Percentiles rank a stretch among this genome's conserved stretches.
phyloP scores from a whole-genome alignment of 306 rosid species.

The Lupinus albus region DNA sequence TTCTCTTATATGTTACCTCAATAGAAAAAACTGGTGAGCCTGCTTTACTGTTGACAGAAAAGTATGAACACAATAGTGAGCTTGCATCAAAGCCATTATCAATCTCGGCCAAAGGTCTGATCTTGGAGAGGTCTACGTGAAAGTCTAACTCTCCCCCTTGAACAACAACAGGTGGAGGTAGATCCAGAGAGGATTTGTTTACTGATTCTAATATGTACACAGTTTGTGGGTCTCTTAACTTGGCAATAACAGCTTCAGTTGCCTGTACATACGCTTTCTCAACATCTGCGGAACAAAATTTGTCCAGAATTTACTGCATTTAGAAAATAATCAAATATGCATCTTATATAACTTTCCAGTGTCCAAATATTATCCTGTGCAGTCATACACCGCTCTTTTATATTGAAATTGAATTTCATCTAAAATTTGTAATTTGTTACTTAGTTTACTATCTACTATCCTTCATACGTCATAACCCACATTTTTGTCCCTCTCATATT shows the following conservation, averaged over 20 bases:
- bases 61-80: slow-evolving; percentile 57
- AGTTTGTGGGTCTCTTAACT: slow-evolving; percentile 63
- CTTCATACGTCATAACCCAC: background rate
- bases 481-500: background rate
- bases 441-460: slow-evolving; percentile 23
- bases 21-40: slow-evolving; percentile 44
- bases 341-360: background rate
- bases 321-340: slow-evolving; percentile 30
- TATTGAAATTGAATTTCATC: background rate
- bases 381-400: slow-evolving; percentile 16
- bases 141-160: slow-evolving; percentile 69
- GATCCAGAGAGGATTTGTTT: slow-evolving; percentile 51
- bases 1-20: slow-evolving; percentile 58
- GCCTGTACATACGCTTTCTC: slow-evolving; percentile 58
- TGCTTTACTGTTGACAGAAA: slow-evolving; percentile 52
- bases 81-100: slow-evolving; percentile 47
- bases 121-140: slow-evolving; percentile 47
- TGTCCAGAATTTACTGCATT: slow-evolving; percentile 25
- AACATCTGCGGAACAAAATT: slow-evolving; percentile 53
- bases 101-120: slow-evolving; percentile 45
- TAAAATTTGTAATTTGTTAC: background rate
- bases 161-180: slow-evolving; percentile 61
- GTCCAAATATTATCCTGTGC: slow-evolving; percentile 1
- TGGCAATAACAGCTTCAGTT: slow-evolving; percentile 64
- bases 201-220: slow-evolving; percentile 59